Evolutionary conservation across 352 stramenopile genomes (phyloP).

Genomic region (Globisporangium paddicum): DNA sequence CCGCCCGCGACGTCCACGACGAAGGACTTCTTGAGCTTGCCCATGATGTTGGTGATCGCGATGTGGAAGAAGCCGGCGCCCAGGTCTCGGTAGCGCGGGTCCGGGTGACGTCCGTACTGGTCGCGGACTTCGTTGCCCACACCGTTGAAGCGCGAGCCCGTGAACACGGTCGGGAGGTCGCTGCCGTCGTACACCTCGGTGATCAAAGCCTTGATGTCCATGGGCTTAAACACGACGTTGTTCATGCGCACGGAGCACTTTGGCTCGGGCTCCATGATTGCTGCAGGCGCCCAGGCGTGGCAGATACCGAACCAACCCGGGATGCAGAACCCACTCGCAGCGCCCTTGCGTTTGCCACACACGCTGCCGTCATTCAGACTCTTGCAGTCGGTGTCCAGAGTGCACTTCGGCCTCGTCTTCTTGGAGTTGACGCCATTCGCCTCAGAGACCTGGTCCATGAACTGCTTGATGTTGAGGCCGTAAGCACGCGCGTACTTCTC

Average conservation of each 20-base stretch:
- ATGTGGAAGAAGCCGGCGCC: slow-evolving; percentile 54
- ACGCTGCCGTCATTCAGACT: slow-evolving; percentile 31
- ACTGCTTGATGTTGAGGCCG: slow-evolving; percentile 26
- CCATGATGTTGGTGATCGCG: slow-evolving; percentile 51
- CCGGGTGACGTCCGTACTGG: slow-evolving; percentile 36
- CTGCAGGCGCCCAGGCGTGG: slow-evolving; percentile 49
- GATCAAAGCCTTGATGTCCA: slow-evolving; percentile 55
- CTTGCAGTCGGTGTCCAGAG: slow-evolving; percentile 25
- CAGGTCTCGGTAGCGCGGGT: slow-evolving; percentile 34
- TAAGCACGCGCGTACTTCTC: slow-evolving; percentile 52
- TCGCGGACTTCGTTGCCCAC: slow-evolving; percentile 32
- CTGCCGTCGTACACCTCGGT: slow-evolving; percentile 47
- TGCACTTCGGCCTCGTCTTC: slow-evolving; percentile 21
- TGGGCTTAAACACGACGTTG: slow-evolving; percentile 41
- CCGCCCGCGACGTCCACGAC: slow-evolving; percentile 45
- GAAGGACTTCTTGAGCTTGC: slow-evolving; percentile 40
- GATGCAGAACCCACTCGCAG: slow-evolving; percentile 33
- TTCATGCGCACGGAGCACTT: slow-evolving; percentile 42
- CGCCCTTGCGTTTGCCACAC: slow-evolving; percentile 31
- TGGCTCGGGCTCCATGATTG: slow-evolving; percentile 44
- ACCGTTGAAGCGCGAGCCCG: slow-evolving; percentile 42
- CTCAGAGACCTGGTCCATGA: slow-evolving; percentile 42
- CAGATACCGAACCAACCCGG: slow-evolving; percentile 58
- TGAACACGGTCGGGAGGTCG: slow-evolving; percentile 48
- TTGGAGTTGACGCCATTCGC: slow-evolving; percentile 40